Conservation (phyloP, 371 early-diverging fungal genomes). For the Caulochytrium protostelioides region DNA sequence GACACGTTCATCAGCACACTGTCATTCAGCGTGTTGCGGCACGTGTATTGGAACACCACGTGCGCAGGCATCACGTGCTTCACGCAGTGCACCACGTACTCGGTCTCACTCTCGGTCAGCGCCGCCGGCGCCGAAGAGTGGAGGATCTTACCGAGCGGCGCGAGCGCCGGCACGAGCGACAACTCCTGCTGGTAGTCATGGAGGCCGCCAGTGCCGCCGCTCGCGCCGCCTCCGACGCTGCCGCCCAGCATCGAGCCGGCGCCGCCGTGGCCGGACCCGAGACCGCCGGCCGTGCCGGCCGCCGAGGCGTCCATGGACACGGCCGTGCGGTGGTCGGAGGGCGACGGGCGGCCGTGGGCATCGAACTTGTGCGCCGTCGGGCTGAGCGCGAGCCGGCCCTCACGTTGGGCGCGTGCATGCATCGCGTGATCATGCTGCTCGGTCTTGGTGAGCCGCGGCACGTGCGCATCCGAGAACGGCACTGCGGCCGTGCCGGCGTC, state of each 20-base stretch:
- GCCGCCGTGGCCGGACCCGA: slow-evolving; percentile 2
- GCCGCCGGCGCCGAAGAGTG: slow-evolving; percentile 52
- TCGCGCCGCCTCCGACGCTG: neutral
- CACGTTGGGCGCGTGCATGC: no score
- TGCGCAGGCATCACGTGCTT: slow-evolving; percentile 81
- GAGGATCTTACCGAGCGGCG: slow-evolving; percentile 59
- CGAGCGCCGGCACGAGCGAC: slow-evolving; percentile 57
- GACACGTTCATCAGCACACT: slow-evolving; percentile 71
- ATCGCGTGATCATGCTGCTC: no score
- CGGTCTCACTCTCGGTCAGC: slow-evolving; percentile 84
- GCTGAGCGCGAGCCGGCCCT: no score
- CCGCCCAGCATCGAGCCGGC: no score
- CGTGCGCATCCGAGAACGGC: no score
- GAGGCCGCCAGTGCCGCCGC: neutral
- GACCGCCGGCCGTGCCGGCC: neutral
- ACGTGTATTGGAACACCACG: slow-evolving; percentile 85
- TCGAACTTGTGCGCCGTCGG: no score
- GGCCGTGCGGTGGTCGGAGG: no score
- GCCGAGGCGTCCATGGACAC: no score
- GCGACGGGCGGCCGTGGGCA: no score
- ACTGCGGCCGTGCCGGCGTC: no score
- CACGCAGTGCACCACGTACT: slow-evolving; percentile 72
- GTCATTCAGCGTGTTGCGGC: slow-evolving; percentile 82
- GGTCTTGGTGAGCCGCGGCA: no score
- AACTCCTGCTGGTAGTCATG: slow-evolving; percentile 48